Conservation (phyloP, 805 yeast species). For the Candida sanyiensis region DNA sequence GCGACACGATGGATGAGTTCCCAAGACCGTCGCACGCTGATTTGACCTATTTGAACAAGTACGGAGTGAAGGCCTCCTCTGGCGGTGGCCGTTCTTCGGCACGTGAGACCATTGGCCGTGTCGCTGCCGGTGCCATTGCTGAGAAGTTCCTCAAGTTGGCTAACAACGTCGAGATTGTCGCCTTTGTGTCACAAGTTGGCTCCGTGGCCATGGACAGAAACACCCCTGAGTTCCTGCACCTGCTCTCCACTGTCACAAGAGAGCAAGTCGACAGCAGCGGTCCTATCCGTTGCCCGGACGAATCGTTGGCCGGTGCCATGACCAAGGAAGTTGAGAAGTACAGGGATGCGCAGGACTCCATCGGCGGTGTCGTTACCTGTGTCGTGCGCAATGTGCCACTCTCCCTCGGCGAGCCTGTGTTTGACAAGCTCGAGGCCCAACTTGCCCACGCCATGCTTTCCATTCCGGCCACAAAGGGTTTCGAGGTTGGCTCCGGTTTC, state of each 20-base stretch:
- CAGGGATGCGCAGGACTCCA: slow-evolving; percentile 84
- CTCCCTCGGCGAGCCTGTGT: slow-evolving; percentile 97
- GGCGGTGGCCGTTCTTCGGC: slow-evolving; percentile 99
- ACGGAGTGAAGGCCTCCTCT: slow-evolving; percentile 87
- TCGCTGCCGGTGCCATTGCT: slow-evolving; percentile 98
- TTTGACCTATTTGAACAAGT: slow-evolving; percentile 84
- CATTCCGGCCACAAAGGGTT: slow-evolving; percentile 96
- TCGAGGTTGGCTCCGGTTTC: slow-evolving; percentile 96
- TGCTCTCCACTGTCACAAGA: slow-evolving; percentile 74
- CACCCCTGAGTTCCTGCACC: slow-evolving; percentile 58
- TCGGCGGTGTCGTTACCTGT: slow-evolving; percentile 98
- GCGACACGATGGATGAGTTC: slow-evolving; percentile 69
- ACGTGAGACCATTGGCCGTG: slow-evolving; percentile 97
- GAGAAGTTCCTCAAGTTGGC: slow-evolving; percentile 79
- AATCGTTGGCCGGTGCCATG: slow-evolving; percentile 67
- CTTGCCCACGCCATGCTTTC: slow-evolving; percentile 98
- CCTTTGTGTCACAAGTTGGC: slow-evolving; percentile 94
- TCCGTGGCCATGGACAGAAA: slow-evolving; percentile 69
- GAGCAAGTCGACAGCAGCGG: slow-evolving; percentile 83
- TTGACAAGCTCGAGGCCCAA: slow-evolving; percentile 92
- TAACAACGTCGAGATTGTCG: slow-evolving; percentile 87
- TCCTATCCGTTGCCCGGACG: slow-evolving; percentile 92
- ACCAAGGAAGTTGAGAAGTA: slow-evolving; percentile 79
- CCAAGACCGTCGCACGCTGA: slow-evolving; percentile 99
- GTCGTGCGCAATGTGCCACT: slow-evolving; percentile 89